Base-by-base conservation (phyloP, 352 stramenopile species). In the Globisporangium cylindrosporum region DNA sequence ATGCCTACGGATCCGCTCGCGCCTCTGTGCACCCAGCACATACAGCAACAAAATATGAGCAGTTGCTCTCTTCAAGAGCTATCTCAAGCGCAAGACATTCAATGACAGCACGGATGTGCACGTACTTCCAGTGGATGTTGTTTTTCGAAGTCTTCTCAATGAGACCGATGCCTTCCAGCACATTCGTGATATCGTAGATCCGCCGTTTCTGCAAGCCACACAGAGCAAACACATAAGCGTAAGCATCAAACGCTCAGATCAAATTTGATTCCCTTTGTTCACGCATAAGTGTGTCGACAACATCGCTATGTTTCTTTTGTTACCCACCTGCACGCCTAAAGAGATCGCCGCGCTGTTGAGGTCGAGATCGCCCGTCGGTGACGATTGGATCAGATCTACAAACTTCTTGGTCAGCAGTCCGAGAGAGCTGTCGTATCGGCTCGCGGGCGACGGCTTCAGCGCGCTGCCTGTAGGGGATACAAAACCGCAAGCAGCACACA, bases 141-240 rank as follows among this genome's bases (percentile, higher is more conserved):
- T 99, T 99, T 78, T 99, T 99, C 62, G 92, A 98, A 48, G 92
- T 97, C 77, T 99, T 99, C 69, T 98, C 86, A 74, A 99, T 98
- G 24, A 99, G 81, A 8, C 95, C 95, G 55, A 99, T 99, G 48
- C 97, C 97, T 83, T 99, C 97, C 34, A 99, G 76, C 41, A 99
- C 97, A 79, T 99, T 99, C 18, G 97, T 99, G 70, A 99, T 99
- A 73, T 99, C 97, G 78, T 99, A 99, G 72, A 99, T 99, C 12
- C 97, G 92, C 61, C 97, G 89, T 81, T 99, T 99, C 81, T 95
- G 12, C 53, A 70, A 27, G 67, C 58, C 54, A 34, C 10, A 64
- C 43, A 68, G 2, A 6, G 22, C 18, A 24, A 18, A 63, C n/a
- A 43, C 20, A 59, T 32, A 32, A 32, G 41, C 48, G 9, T 46